phyloP scores from a whole-genome alignment of 2,329 filamentous ascomycete species.

The Cladosporium sp. region DNA sequence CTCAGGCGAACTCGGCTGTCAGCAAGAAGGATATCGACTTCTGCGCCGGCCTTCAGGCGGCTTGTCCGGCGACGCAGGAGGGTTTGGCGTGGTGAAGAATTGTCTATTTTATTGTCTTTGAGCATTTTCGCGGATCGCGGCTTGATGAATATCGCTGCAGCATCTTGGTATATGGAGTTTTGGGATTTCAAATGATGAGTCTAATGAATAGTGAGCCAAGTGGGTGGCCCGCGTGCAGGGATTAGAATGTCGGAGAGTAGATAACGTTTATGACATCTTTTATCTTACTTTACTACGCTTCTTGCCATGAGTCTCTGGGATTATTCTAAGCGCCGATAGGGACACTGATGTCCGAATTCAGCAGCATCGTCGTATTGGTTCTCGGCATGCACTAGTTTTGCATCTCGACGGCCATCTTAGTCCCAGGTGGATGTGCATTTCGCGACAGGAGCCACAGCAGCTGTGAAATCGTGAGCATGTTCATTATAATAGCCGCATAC shows the following conservation, averaged over 20 bases:
- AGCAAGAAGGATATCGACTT: constrained; percentile 32
- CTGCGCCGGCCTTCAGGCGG: constrained; percentile 27
- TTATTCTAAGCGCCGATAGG: not conserved
- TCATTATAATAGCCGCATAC: not conserved
- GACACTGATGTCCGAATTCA: not conserved
- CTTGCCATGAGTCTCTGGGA: not conserved
- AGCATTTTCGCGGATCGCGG: constrained; percentile 4
- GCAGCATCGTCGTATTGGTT: not conserved
- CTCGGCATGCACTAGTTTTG: not conserved
- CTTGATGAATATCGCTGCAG: constrained; percentile 9
- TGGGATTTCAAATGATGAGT: not conserved
- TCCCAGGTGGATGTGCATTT: not conserved
- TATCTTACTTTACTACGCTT: not conserved
- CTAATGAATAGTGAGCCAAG: not conserved
- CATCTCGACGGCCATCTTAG: not conserved
- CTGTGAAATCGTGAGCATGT: not conserved
- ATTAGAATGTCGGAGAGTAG: not conserved
- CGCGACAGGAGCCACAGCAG: not conserved
- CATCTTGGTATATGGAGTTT: constrained; percentile 4
- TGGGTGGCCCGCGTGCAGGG: not conserved
- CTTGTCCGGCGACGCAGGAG: constrained; percentile 28
- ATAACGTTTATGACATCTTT: not conserved
- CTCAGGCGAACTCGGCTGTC: constrained; percentile 21
- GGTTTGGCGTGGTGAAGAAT: constrained; percentile 30
- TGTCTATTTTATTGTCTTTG: not conserved